Percentiles rank a stretch among this genome's conserved stretches.
Evolutionary conservation across 768 basidiomycete genomes (phyloP).

Genomic region (Psilocybe sp.): DNA sequence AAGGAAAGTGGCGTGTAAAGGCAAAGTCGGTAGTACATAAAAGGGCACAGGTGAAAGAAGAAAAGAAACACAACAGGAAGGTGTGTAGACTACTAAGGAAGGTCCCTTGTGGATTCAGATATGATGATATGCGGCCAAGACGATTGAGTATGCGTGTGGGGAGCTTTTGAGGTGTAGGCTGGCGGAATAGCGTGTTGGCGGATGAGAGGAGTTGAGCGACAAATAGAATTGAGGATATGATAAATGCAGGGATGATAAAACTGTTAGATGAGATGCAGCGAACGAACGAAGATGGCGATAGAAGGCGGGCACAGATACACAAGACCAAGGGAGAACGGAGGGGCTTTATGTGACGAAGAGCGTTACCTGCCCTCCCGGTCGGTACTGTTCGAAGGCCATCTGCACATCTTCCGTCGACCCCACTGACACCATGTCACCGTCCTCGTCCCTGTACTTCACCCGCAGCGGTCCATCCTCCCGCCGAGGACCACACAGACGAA

Average conservation of each 20-base stretch:
- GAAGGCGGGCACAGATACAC: constrained; percentile 5
- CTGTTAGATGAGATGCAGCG: constrained; percentile 11
- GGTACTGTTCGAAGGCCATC: constrained; percentile 87
- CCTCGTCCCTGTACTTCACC: constrained; percentile 89
- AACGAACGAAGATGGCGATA: constrained; percentile 5
- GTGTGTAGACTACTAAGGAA: constrained; percentile 3
- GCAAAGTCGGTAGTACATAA: constrained; percentile 22
- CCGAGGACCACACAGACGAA: constrained; percentile 83
- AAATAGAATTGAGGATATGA: constrained; percentile 5
- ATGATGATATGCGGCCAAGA: constrained; percentile 14
- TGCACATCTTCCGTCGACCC: constrained; percentile 91
- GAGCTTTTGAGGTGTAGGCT: constrained; percentile 3
- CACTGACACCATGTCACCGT: constrained; percentile 86
- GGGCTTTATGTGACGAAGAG: constrained; percentile 68
- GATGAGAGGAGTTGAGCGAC: constrained; percentile 6
- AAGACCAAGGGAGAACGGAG: constrained; percentile 4
- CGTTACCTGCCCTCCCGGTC: constrained; percentile 77
- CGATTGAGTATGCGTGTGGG: constrained; percentile 6
- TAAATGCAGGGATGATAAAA: constrained; percentile 15
- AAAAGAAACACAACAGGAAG: constrained; percentile 2
- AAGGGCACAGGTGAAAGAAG: constrained; percentile 8
- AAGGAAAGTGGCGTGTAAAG: constrained; percentile 7
- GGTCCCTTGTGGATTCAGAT: constrained; percentile 9
- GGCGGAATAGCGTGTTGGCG: neutral
- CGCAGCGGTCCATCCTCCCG: constrained; percentile 78